Evolutionary conservation across 805 yeast species (phyloP).

Genomic region (Saturnispora kantuleensis): DNA sequence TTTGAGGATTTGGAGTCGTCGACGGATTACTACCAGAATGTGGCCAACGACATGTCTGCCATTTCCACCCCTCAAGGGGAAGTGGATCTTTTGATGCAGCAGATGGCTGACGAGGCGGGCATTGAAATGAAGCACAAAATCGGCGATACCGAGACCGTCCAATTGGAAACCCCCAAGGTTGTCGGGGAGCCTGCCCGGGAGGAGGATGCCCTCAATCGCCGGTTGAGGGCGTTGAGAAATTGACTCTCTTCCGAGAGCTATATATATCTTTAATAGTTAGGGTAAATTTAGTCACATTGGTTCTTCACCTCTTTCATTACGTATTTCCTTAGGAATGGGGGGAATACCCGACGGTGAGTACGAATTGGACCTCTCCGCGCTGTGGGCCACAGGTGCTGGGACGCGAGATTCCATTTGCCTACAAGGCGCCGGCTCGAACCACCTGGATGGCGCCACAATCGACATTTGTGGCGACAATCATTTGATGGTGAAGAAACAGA

Average conservation of each 20-base stretch:
- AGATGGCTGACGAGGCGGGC: slow-evolving; percentile 97
- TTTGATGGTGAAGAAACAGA: no score
- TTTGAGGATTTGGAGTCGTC: slow-evolving; percentile 94
- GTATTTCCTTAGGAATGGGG: neutral
- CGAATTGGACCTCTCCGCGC: slow-evolving; percentile 21
- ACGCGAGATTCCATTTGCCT: no score
- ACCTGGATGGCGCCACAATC: no score
- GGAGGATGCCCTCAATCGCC: slow-evolving; percentile 67
- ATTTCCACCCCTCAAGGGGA: slow-evolving; percentile 89
- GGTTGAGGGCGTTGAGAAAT: slow-evolving; percentile 74
- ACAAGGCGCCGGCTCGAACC: no score
- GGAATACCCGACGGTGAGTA: slow-evolving; percentile 29
- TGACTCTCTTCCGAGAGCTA: slow-evolving; percentile 9
- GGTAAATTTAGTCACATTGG: neutral
- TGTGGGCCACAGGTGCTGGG: neutral
- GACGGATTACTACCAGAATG: slow-evolving; percentile 84
- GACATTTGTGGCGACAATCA: no score
- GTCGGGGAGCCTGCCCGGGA: slow-evolving; percentile 54
- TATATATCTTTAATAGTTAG: neutral
- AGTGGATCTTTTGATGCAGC: slow-evolving; percentile 81
- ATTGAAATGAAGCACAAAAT: slow-evolving; percentile 82
- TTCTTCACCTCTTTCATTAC: neutral
- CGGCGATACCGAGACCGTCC: slow-evolving; percentile 45
- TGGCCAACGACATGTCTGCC: slow-evolving; percentile 83
- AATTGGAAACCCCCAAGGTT: slow-evolving; percentile 27